A percentile compares a stretch with the other conserved stretches of the same genome.
Evolutionary conservation across 805 yeast genomes (phyloP).

Genomic region (Wickerhamomyces chambardii): DNA sequence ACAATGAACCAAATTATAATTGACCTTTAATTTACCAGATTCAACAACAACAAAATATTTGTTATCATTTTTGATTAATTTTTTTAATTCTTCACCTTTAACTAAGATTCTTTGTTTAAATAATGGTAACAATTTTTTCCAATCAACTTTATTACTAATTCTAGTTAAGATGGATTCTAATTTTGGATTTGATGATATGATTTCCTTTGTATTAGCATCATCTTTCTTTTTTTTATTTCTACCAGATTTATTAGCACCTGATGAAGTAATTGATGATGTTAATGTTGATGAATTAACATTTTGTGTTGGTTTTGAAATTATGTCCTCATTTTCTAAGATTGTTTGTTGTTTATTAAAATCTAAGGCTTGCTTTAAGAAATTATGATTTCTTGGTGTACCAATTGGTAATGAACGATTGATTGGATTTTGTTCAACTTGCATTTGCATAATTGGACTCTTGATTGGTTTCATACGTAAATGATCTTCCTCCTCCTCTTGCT

Average conservation of each 20-base stretch:
- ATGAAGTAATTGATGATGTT: neutral
- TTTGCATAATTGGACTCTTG: neutral
- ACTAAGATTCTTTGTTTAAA: conserved; percentile 42
- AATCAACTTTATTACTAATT: conserved; percentile 33
- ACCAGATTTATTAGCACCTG: too few species aligned
- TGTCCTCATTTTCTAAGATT: conserved; percentile 10
- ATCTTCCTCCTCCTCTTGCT: conserved; percentile 4
- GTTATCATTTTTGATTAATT: conserved; percentile 14
- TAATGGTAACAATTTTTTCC: conserved; percentile 54
- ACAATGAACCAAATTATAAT: conserved; percentile 28
- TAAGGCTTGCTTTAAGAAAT: conserved; percentile 29
- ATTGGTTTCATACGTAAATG: neutral
- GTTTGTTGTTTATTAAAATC: conserved; percentile 21
- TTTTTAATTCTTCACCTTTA: conserved; percentile 43
- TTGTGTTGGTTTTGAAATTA: conserved; percentile 13
- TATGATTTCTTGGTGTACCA: conserved; percentile 31
- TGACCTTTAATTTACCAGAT: conserved; percentile 42
- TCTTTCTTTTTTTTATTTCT: too few species aligned
- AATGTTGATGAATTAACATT: conserved; percentile 12
- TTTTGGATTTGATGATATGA: neutral
- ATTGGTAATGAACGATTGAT: conserved; percentile 7
- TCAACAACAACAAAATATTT: conserved; percentile 48
- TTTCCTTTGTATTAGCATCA: too few species aligned
- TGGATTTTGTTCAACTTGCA: neutral
- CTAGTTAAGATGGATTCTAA: neutral